Base-by-base conservation (phyloP, 2,329 filamentous ascomycete genomes). In the Botrytis hyacinthi region DNA sequence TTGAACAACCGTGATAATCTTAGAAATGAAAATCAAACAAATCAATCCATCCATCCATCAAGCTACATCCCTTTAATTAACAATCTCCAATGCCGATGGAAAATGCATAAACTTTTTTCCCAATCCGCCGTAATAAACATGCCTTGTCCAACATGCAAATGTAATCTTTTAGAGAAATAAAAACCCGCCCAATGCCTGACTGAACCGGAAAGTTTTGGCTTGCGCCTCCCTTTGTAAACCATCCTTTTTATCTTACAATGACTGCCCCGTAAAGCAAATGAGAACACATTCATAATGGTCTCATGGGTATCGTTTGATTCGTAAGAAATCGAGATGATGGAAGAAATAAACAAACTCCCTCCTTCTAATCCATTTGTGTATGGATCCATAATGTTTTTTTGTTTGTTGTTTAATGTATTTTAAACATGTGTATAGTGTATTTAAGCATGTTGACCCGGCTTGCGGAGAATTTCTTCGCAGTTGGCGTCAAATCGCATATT, bases 401-500 rank as follows among this genome's bases (percentile, higher is more conserved):
- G 44, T 54, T 48, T 57, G 6, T 62, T 26, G 29, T 51, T 59
- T 60, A 54, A 35, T 51, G 40, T 40, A 29, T 51, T 63, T 72
- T 72, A 70, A 60, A 68, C 71, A 74, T 81, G 79, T 75, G 48
- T 51, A 37, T 60, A 66, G 35, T 51, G 46, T 40, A 29, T 51
- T 63, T 73, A 73, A 60, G 65, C 71, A 73, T 81, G 79, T 75
- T 78, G 78, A 73, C 77, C 77, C 59, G 90, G 90, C 79, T 87
- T 85, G 78, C 84, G 84, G 75, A 98, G 86, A 78, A 98, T 95
- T 42, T 95, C 93, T 80, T 97, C 93, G 84, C 94, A 97, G 86
- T 98, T 98, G 82, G 93, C 93, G 80, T 98, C 94, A 83, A 98
- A 99, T 65, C 95, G 92, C 84, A 97, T 90, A 82, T 93, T 94